Conservation (phyloP, 1,284 basidiomycete species). For the Ceratobasidium sp. region DNA sequence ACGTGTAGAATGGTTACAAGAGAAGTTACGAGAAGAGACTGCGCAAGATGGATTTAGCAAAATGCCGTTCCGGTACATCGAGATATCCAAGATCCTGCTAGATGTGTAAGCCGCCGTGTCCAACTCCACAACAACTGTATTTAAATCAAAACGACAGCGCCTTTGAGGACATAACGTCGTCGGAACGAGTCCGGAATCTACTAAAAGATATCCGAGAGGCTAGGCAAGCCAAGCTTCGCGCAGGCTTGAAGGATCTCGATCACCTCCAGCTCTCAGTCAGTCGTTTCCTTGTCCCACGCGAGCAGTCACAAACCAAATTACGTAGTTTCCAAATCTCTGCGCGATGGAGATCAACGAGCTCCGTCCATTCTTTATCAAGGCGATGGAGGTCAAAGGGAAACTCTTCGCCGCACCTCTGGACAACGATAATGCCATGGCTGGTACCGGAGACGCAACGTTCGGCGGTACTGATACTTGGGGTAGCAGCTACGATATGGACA, state of each 20-base stretch:
- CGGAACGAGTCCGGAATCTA: slow-evolving; percentile 83
- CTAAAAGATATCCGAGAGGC: slow-evolving; percentile 95
- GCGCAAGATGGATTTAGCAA: slow-evolving; percentile 75
- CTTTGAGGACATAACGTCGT: slow-evolving; percentile 84
- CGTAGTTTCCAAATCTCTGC: slow-evolving; percentile 83
- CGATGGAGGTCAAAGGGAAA: slow-evolving; percentile 72
- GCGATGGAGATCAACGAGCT: slow-evolving; percentile 94
- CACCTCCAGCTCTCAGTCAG: slow-evolving; percentile 82
- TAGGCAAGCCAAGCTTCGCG: slow-evolving; percentile 90
- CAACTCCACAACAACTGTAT: not conserved
- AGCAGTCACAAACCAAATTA: not conserved
- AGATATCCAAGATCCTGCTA: slow-evolving; percentile 87
- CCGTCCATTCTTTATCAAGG: slow-evolving; percentile 85
- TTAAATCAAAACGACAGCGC: slow-evolving; percentile 67
- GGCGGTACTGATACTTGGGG: slow-evolving; percentile 15
- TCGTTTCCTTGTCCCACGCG: slow-evolving; percentile 20
- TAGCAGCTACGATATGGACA: slow-evolving; percentile 26
- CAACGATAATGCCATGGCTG: slow-evolving; percentile 28
- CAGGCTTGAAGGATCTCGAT: slow-evolving; percentile 78
- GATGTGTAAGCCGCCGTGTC: slow-evolving; percentile 75
- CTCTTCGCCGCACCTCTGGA: slow-evolving; percentile 40
- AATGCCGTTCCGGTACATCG: slow-evolving; percentile 87
- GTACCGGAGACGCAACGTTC: slow-evolving; percentile 20
- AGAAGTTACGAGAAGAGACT: slow-evolving; percentile 75
- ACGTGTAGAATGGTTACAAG: slow-evolving; percentile 77